Base-by-base conservation (phyloP, 805 yeast species). In the Candida andamanensis region DNA sequence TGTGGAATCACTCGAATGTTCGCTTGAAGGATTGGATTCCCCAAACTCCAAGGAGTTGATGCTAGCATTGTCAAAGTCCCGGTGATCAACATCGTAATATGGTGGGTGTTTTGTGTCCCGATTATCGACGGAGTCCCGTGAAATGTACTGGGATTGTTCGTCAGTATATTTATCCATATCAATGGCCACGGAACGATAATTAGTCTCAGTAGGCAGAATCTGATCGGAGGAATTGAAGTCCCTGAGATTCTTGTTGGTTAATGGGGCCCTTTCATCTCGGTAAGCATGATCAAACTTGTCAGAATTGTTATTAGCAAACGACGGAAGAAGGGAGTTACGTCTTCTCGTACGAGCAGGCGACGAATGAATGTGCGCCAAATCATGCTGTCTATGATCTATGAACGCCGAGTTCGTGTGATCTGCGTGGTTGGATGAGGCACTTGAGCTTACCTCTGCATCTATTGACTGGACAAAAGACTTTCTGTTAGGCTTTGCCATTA, bases 11-110 rank as follows among this genome's bases (percentile, higher is more conserved):
- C 79, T 69, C 24, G 75, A 62, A 37, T 82, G 66, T 29, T 82
- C 71, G 15, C 80, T 70, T 3, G 77, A 63, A 4, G 86, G 85
- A 45, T 78, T 77, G n/a, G 84, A 78, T 11, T 54, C 67, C 10
- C 72, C 72, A 44, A 66, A 67, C 37, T 62, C 69, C 32, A 58
- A 47, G 37, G 60, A 52, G 33, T 54, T 54, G 21, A 49, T 25
- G 7, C 53, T 45, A 15, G 26, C 36, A 17, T 28, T 22, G 17
- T 49, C 50, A 13, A 35, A 36, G 17, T 41, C 38, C 17, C 37
- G 36, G 28, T 25, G 15, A 4, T 6, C 26, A 15, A 11, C 20
- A 25, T 29, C 36, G 20, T 28, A 27, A 13, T 28, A 28, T 4
- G 25, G 17, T 10, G 11, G 36, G 6, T 7, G 22, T 16, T n/a